Base-by-base conservation (phyloP, 805 yeast genomes). In the Saccharomycopsis guyanensis region DNA sequence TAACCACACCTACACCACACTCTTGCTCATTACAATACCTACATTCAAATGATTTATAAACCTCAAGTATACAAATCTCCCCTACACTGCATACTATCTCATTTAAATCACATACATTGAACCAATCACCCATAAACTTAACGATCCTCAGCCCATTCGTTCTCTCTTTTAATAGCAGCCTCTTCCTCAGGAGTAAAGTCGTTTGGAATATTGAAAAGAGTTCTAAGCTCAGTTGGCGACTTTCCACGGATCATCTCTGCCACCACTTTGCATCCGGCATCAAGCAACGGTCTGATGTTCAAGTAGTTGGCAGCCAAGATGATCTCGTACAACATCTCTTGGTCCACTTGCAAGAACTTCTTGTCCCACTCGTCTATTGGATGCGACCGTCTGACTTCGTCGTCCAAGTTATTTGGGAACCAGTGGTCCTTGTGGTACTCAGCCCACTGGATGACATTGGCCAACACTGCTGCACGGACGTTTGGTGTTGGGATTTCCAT, bases 291-390 rank as follows among this genome's bases (percentile, higher is more conserved):
- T 53, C 80, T 75, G 57, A 83, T 82, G 60, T 83, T 82, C 58
- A 83, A 66, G 60, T 82, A 83, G 62, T 83, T 83, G 16, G 91
- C 86, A n/a, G 91, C 91, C 47, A 80, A 66, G 48, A 83, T 81
- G 58, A 83, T 83, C 58, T 82, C 93, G 55, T 83, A 83, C 48
- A 83, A 70, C 89, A 83, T 83, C 56, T 83, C 91, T 60, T 83
- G 97, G 65, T 91, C 97, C 33, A 91, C 96, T 60, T 86, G 85
- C 57, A 91, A 74, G 63, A 89, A 91, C 63, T 85, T 86, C 63
- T 86, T 85, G 66, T 91, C 97, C 97, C 97, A 91, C 40, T 88
- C 88, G 52, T 84, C 91, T 43, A 91, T 87, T 3, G 95, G 96
- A 2, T 88, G 87, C n/a, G 91, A 74, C 60, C 85, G 86, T 62